Conservation (phyloP, 352 stramenopile genomes). For the Pelagophyceae sp. region DNA sequence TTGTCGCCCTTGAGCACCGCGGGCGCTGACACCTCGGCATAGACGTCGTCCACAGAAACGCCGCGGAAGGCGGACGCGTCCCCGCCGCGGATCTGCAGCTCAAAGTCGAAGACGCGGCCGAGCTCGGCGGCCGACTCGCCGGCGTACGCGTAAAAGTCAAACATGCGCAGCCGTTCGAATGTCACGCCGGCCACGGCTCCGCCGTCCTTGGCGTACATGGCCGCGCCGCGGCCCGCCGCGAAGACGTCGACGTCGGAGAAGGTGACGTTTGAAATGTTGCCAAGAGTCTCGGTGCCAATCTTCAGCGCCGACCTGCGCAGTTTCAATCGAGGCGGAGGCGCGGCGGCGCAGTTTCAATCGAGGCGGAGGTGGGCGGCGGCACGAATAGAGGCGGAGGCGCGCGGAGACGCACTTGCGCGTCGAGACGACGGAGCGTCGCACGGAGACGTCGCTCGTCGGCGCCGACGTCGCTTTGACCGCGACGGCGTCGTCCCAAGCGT, state of each 20-base stretch:
- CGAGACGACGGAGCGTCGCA: not conserved
- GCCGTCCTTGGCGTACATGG: not conserved
- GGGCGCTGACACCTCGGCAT: not conserved
- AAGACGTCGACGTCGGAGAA: not conserved
- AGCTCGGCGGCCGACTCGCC: not conserved
- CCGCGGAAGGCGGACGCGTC: not conserved
- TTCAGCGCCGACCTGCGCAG: not conserved
- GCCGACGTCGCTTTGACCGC: not conserved
- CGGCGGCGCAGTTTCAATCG: no score
- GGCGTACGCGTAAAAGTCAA: not conserved
- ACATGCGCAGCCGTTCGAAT: not conserved
- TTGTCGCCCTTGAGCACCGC: not conserved
- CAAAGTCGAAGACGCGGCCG: not conserved
- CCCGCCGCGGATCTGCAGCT: not conserved
- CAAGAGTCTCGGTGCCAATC: not conserved
- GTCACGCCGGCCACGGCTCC: not conserved
- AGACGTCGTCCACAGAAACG: not conserved
- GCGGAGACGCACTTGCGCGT: no score
- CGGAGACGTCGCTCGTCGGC: not conserved
- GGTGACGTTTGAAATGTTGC: not conserved
- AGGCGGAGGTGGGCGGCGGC: no score
- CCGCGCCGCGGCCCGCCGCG: not conserved
- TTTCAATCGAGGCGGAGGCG: no score
- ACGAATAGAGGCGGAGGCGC: no score
- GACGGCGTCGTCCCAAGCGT: not conserved